phyloP scores from a whole-genome alignment of 768 basidiomycete species.

The Russula lepida region DNA sequence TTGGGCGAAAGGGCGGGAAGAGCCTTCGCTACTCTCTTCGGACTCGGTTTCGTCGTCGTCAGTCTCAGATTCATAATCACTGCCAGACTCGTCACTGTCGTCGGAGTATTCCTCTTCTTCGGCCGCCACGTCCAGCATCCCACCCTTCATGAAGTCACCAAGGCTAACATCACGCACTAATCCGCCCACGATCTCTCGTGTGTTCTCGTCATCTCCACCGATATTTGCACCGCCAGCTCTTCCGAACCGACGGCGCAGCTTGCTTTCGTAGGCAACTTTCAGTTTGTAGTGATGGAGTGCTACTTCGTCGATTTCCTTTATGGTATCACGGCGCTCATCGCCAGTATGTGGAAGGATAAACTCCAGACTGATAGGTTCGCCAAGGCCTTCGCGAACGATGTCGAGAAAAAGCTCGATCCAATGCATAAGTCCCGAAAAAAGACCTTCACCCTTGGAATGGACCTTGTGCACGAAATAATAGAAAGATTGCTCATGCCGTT shows the following conservation, averaged over 20 bases:
- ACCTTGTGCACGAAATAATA: slow-evolving; percentile 98
- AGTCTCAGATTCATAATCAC: slow-evolving; percentile 32
- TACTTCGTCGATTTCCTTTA: slow-evolving; percentile 82
- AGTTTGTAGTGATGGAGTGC: slow-evolving; percentile 90
- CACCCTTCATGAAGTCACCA: slow-evolving; percentile 67
- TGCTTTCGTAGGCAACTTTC: slow-evolving; percentile 88
- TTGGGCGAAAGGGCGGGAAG: background rate
- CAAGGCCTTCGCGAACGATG: slow-evolving; percentile 82
- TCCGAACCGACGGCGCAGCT: slow-evolving; percentile 78
- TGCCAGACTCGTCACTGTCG: slow-evolving; percentile 39
- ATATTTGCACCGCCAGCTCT: slow-evolving; percentile 41
- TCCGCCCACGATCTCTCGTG: slow-evolving; percentile 68
- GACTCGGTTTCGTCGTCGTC: slow-evolving; percentile 28
- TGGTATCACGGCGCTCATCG: slow-evolving; percentile 62
- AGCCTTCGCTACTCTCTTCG: slow-evolving; percentile 15
- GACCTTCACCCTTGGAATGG: slow-evolving; percentile 88
- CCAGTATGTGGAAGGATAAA: slow-evolving; percentile 81
- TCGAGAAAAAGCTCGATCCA: slow-evolving; percentile 97
- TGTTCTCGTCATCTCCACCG: slow-evolving; percentile 77
- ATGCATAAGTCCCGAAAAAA: slow-evolving; percentile 89
- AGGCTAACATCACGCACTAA: slow-evolving; percentile 79
- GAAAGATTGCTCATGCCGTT: slow-evolving; percentile 91
- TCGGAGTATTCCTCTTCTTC: slow-evolving; percentile 42
- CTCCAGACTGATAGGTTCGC: slow-evolving; percentile 68
- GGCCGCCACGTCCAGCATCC: slow-evolving; percentile 73